Evolutionary conservation across 1,139 yeast genomes (phyloP).

Genomic region (Blastobotrys buckinghamii): DNA sequence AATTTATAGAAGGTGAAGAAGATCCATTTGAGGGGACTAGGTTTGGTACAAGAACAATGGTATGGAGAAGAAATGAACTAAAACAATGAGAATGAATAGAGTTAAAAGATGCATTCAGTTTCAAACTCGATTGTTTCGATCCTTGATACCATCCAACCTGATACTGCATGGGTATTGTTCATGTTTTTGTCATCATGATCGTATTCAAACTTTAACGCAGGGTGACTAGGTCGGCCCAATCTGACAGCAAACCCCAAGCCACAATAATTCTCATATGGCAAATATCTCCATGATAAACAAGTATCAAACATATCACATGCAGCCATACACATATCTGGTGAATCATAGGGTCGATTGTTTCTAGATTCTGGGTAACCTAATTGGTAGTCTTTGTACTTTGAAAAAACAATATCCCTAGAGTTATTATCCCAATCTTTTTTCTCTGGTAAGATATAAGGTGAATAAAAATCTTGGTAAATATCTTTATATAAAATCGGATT

Average conservation of each 20-base stretch:
- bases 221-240: conserved; percentile 9
- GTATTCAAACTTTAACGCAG: conserved; percentile 4
- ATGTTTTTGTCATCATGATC: conserved; percentile 9
- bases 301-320: conserved; percentile 2
- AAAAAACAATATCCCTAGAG: conserved; percentile 16
- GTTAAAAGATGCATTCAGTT: background rate
- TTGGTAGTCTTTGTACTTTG: conserved; percentile 12
- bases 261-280: conserved; percentile 11
- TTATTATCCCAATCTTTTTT: conserved; percentile 27
- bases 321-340: conserved; percentile 2
- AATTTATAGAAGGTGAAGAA: conserved; percentile 1
- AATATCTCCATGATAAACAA: conserved; percentile 8
- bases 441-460: conserved; percentile 26
- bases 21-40: background rate
- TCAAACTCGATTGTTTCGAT: conserved; percentile 16
- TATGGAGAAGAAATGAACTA: background rate
- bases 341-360: conserved; percentile 8
- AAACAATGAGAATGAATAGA: no score
- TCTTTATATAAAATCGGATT: conserved; percentile 25
- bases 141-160: conserved; percentile 31
- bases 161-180: conserved; percentile 13
- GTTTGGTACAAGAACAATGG: background rate
- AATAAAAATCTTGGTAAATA: conserved; percentile 29
- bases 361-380: background rate
- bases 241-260: conserved; percentile 9